phyloP scores from a whole-genome alignment of 2,329 filamentous ascomycete species.

The Monilinia fructicola region DNA sequence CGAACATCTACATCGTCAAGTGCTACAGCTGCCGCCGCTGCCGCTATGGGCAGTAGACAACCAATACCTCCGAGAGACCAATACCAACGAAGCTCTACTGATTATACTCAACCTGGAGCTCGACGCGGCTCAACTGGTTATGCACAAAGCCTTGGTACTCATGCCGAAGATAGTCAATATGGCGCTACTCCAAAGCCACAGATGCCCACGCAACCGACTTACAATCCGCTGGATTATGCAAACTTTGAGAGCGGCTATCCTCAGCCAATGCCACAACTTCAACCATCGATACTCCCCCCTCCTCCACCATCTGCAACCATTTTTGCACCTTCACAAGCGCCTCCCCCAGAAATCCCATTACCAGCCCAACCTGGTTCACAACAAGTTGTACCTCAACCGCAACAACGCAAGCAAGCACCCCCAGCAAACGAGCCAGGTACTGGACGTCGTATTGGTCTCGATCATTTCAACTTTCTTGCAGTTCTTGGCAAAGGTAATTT shows the following conservation, averaged over 20 bases:
- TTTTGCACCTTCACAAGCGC: conserved; percentile 36
- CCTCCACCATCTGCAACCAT: conserved; percentile 40
- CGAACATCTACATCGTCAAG: conserved; percentile 52
- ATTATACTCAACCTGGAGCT: conserved; percentile 32
- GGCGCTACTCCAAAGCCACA: conserved; percentile 41
- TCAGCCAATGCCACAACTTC: conserved; percentile 43
- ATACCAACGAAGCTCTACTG: conserved; percentile 37
- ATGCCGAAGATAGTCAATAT: conserved; percentile 33
- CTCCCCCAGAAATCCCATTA: conserved; percentile 32
- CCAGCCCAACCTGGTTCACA: conserved; percentile 29
- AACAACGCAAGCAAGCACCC: conserved; percentile 60
- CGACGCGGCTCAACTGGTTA: conserved; percentile 32
- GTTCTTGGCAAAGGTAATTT: conserved; percentile 99
- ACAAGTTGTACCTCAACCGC: conserved; percentile 39
- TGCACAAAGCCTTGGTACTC: conserved; percentile 30
- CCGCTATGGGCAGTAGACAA: conserved; percentile 41
- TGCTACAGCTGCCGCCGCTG: conserved; percentile 57
- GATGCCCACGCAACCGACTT: conserved; percentile 58
- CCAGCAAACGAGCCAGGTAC: conserved; percentile 70
- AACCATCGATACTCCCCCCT: conserved; percentile 27
- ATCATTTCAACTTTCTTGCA: conserved; percentile 98
- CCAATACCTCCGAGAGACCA: conserved; percentile 32
- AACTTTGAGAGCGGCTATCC: conserved; percentile 54
- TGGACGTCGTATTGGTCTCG: conserved; percentile 83
- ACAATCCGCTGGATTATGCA: conserved; percentile 77